phyloP scores from a whole-genome alignment of 116 monocot genomes.

The Zostera marina region DNA sequence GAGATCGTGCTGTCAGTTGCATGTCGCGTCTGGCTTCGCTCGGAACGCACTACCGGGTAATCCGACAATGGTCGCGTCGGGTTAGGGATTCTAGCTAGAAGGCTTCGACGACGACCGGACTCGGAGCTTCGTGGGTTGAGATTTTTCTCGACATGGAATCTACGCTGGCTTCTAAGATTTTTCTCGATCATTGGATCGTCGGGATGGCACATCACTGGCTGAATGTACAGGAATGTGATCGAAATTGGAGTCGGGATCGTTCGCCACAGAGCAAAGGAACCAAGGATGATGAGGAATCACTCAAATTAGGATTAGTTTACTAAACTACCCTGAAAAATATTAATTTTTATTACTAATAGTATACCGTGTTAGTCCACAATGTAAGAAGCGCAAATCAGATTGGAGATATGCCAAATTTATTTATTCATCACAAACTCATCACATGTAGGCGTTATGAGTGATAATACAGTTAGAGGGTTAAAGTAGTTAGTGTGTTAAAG shows the following conservation, averaged over 20 bases:
- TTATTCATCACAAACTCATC: no score
- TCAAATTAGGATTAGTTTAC: neutral
- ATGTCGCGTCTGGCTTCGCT: conserved; percentile 14
- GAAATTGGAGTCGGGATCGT: neutral
- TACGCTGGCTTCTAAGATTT: conserved; percentile 20
- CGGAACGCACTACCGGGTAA: neutral
- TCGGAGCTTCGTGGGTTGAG: conserved; percentile 4
- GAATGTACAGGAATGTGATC: conserved; percentile 4
- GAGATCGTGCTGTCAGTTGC: neutral
- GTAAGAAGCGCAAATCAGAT: no score
- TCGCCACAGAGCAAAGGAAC: neutral
- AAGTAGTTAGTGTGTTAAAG: no score
- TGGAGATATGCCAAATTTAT: no score
- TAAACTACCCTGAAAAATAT: no score
- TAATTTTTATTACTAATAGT: no score
- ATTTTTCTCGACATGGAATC: neutral
- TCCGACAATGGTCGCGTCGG: neutral
- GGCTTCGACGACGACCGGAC: conserved; percentile 2
- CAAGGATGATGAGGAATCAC: neutral
- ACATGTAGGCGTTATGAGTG: no score
- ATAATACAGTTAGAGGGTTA: no score
- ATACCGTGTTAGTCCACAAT: no score
- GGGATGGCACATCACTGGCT: conserved; percentile 7
- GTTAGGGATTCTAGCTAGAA: neutral
- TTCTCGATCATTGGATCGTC: conserved; percentile 31